These are phyloP conservation scores for Monosporascus sp. DNA, from an alignment of 2,329 filamentous ascomycete species.

Conservation along the genomic window DNA sequence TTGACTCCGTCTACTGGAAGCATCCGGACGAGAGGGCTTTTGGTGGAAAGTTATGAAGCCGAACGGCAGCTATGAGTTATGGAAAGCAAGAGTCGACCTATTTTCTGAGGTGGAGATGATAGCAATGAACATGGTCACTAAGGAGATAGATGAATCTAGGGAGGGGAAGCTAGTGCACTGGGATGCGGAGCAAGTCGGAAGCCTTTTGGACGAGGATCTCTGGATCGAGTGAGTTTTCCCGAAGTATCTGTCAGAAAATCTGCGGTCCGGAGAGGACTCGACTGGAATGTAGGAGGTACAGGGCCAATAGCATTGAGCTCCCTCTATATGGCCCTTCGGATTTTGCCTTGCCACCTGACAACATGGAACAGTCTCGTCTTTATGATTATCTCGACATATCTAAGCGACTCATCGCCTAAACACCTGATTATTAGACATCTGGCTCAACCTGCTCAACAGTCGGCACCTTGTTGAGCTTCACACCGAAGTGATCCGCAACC, in stretches of 20 bases:
- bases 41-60: slow-evolving; percentile 8
- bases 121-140: not conserved
- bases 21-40: slow-evolving; percentile 30
- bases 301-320: no score
- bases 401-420: no score
- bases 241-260: no score
- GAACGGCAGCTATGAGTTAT: not conserved
- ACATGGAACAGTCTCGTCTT: no score
- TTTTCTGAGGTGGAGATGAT: not conserved
- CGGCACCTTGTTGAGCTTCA: slow-evolving; percentile 18
- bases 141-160: not conserved
- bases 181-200: not conserved
- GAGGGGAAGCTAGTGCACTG: not conserved
- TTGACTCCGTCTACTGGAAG: slow-evolving; percentile 33
- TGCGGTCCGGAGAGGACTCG: no score
- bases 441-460: slow-evolving; percentile 22
- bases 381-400: no score
- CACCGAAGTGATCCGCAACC: slow-evolving; percentile 16
- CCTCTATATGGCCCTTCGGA: no score
- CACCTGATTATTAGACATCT: slow-evolving; percentile 12
- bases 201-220: no score
- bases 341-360: no score
- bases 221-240: no score
- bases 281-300: no score
- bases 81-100: not conserved